Conservation (phyloP, 108 stramenopile species). For the Poteriospumella lacustris region DNA sequence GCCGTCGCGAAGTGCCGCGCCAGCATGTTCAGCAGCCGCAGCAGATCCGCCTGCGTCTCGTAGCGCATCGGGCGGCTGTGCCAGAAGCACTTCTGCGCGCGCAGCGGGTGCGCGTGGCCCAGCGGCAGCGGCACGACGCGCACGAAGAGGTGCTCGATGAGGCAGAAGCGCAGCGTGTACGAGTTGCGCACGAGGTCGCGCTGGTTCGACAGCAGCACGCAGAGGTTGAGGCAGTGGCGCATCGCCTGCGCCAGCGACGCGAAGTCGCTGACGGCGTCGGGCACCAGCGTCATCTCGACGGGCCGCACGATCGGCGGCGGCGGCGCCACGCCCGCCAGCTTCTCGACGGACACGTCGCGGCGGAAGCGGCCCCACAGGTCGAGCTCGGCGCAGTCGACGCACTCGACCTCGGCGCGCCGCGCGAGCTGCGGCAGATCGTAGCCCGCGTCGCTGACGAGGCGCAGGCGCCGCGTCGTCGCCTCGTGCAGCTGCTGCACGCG, state of each 20-base stretch:
- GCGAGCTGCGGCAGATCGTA: too few species aligned
- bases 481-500: too few species aligned
- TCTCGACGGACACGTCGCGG: constrained; percentile 80
- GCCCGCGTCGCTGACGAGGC: too few species aligned
- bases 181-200: constrained; percentile 86
- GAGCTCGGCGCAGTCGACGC: neutral
- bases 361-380: constrained; percentile 77
- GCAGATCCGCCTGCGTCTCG: constrained; percentile 60
- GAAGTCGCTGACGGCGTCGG: constrained; percentile 75
- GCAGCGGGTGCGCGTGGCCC: constrained; percentile 51
- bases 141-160: constrained; percentile 87
- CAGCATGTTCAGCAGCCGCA: constrained; percentile 41
- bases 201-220: constrained; percentile 89
- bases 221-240: constrained; percentile 79
- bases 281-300: constrained; percentile 80
- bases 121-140: constrained; percentile 83
- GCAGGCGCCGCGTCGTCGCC: too few species aligned
- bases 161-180: constrained; percentile 83
- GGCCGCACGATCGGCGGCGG: constrained; percentile 81
- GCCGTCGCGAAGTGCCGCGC: constrained; percentile 63
- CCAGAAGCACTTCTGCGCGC: constrained; percentile 87
- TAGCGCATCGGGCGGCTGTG: constrained; percentile 73
- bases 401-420: too few species aligned
- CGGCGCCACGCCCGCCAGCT: constrained; percentile 40
- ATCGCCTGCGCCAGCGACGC: constrained; percentile 76